These are phyloP conservation scores for Coprinellus micaceus DNA, from an alignment of 768 basidiomycete genomes.

Conservation along the genomic window DNA sequence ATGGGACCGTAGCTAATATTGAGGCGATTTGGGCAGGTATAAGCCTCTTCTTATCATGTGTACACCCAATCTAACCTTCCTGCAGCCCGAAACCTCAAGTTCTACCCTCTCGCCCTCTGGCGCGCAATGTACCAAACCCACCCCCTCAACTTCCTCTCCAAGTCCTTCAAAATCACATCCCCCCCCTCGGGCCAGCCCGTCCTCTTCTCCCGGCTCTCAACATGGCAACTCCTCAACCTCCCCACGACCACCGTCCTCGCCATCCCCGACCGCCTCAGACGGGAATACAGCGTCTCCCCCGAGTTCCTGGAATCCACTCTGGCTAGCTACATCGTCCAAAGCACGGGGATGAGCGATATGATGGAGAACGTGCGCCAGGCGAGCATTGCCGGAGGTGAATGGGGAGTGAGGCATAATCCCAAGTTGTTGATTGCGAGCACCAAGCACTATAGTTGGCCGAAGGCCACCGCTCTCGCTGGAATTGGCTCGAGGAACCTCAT, in stretches of 20 bases:
- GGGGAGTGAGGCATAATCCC: slow-evolving; percentile 19
- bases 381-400: slow-evolving; percentile 16
- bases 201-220: slow-evolving; percentile 25
- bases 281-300: slow-evolving; percentile 32
- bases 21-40: slow-evolving; percentile 41
- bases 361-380: no score
- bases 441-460: slow-evolving; percentile 47
- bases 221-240: slow-evolving; percentile 44
- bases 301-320: slow-evolving; percentile 28
- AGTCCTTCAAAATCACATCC: slow-evolving; percentile 25
- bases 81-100: slow-evolving; percentile 45
- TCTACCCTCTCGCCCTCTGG: slow-evolving; percentile 38
- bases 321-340: slow-evolving; percentile 32
- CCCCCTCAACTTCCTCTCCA: slow-evolving; percentile 28
- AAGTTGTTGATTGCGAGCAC: slow-evolving; percentile 28
- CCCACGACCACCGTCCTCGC: slow-evolving; percentile 27
- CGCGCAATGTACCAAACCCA: slow-evolving; percentile 26
- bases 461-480: slow-evolving; percentile 39
- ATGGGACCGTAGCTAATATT: slow-evolving; percentile 43
- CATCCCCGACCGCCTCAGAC: slow-evolving; percentile 30
- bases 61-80: not conserved
- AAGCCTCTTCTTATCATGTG: not conserved
- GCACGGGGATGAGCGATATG: slow-evolving; percentile 28
- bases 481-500: slow-evolving; percentile 39
- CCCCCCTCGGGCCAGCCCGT: slow-evolving; percentile 19